phyloP scores from a whole-genome alignment of 805 yeast species.

The Millerago galiae region DNA sequence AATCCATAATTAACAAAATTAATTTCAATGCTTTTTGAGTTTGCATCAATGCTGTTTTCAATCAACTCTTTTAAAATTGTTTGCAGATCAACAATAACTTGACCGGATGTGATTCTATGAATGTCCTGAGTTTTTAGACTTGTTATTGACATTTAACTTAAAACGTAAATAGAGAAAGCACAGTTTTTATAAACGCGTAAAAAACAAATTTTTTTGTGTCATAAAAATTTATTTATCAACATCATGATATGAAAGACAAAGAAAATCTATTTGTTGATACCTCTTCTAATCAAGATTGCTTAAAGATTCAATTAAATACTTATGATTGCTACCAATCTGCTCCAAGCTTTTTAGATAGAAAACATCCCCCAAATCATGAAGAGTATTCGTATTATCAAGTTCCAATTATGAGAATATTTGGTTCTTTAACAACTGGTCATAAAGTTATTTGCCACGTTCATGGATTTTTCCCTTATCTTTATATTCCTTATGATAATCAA shows the following conservation, averaged over 20 bases:
- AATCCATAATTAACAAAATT: conserved; percentile 65
- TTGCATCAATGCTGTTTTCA: conserved; percentile 84
- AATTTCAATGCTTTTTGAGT: conserved; percentile 60
- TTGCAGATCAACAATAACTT: conserved; percentile 75
- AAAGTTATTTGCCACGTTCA: conserved; percentile 68
- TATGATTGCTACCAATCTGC: conserved; percentile 59
- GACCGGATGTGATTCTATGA: conserved; percentile 83
- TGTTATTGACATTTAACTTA: conserved; percentile 4
- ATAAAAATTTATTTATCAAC: not conserved
- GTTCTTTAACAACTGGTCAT: conserved; percentile 56
- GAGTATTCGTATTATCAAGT: conserved; percentile 36
- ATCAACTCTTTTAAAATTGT: conserved; percentile 80
- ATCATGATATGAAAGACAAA: conserved; percentile 8
- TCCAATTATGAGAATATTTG: conserved; percentile 76
- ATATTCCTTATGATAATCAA: conserved; percentile 50
- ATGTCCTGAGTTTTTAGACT: conserved; percentile 38
- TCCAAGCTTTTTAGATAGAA: conserved; percentile 49
- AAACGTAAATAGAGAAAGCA: not conserved
- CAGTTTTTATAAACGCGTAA: not conserved
- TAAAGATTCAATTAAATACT: conserved; percentile 49
- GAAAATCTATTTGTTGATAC: conserved; percentile 4
- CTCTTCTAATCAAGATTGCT: conserved; percentile 1
- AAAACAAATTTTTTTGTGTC: not conserved
- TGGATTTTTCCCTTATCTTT: conserved; percentile 79
- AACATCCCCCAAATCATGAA: conserved; percentile 22